Evolutionary conservation across 2,329 filamentous ascomycete species (phyloP).

Genomic region (Phaeosphaeriaceae sp.): DNA sequence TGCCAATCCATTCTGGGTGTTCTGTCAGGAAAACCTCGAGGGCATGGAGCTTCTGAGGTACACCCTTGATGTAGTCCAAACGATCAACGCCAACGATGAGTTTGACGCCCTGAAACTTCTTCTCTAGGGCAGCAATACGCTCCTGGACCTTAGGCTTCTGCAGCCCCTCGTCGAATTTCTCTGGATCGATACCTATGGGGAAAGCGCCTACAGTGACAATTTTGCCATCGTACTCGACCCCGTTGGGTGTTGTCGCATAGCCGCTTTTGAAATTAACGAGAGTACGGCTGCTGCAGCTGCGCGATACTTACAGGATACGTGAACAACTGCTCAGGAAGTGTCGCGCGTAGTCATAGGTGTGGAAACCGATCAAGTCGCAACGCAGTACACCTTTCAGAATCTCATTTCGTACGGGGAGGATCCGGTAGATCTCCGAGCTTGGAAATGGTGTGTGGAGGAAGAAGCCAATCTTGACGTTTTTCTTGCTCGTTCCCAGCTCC

Average conservation of each 20-base stretch:
- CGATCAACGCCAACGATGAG: slow-evolving; percentile 96
- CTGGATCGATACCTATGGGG: slow-evolving; percentile 96
- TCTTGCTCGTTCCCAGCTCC: slow-evolving; percentile 78
- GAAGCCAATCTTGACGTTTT: slow-evolving; percentile 97
- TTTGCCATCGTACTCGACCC: slow-evolving; percentile 87
- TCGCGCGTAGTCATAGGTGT: slow-evolving; percentile 98
- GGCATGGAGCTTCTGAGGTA: slow-evolving; percentile 95
- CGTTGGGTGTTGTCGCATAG: slow-evolving; percentile 84
- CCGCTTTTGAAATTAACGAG: slow-evolving; percentile 50
- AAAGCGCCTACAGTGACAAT: slow-evolving; percentile 93
- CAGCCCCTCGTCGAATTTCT: slow-evolving; percentile 91
- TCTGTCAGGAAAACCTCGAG: slow-evolving; percentile 96
- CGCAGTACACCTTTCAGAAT: slow-evolving; percentile 86
- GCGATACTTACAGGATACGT: slow-evolving; percentile 75
- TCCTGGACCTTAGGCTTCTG: slow-evolving; percentile 85
- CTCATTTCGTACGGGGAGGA: slow-evolving; percentile 88
- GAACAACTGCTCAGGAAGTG: slow-evolving; percentile 97
- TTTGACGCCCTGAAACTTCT: slow-evolving; percentile 95
- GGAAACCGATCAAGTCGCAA: slow-evolving; percentile 95
- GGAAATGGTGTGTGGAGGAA: slow-evolving; percentile 98
- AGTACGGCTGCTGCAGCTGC: not conserved
- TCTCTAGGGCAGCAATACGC: slow-evolving; percentile 81
- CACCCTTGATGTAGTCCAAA: slow-evolving; percentile 98
- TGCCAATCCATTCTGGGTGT: slow-evolving; percentile 97
- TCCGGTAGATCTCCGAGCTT: slow-evolving; percentile 95